Evolutionary conservation across 805 yeast genomes (phyloP).

Genomic region (Candida insectalens): DNA sequence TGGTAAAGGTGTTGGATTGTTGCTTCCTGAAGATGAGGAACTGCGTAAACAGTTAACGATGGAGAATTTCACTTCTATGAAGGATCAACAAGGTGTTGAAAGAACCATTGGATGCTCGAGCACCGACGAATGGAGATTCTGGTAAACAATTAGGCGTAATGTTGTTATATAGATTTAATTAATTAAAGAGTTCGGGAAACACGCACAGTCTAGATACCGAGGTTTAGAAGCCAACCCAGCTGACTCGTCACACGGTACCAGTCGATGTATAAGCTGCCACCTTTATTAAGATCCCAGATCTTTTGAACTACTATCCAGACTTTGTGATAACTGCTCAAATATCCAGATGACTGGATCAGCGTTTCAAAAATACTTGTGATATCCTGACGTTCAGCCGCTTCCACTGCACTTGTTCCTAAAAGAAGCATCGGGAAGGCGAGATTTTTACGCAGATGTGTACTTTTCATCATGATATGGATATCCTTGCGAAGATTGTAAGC

Average conservation of each 20-base stretch:
- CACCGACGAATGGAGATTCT: slow-evolving; percentile 45
- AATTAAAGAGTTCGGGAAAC: neutral
- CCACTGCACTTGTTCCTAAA: slow-evolving; percentile 24
- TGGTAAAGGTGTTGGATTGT: slow-evolving; percentile 76
- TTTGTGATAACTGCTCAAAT: slow-evolving; percentile 21
- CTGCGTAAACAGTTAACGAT: slow-evolving; percentile 13
- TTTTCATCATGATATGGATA: slow-evolving; percentile 8
- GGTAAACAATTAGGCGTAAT: slow-evolving; percentile 35
- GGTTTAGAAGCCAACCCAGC: slow-evolving; percentile 27
- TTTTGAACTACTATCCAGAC: slow-evolving; percentile 21
- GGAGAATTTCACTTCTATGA: slow-evolving; percentile 29
- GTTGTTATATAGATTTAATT: neutral
- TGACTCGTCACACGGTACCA: slow-evolving; percentile 29
- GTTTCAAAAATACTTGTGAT: slow-evolving; percentile 17
- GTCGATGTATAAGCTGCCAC: slow-evolving; percentile 28
- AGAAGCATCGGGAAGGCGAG: slow-evolving; percentile 31
- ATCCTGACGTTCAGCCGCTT: slow-evolving; percentile 15
- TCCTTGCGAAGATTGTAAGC: slow-evolving; percentile 11
- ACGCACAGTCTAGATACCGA: slow-evolving; percentile 10
- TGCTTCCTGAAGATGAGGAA: slow-evolving; percentile 13
- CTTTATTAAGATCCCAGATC: slow-evolving; percentile 27
- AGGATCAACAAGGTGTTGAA: slow-evolving; percentile 39
- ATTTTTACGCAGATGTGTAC: slow-evolving; percentile 13
- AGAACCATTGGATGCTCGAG: slow-evolving; percentile 32
- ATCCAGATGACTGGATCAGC: slow-evolving; percentile 23